Evolutionary conservation across 108 stramenopile species (phyloP).

Genomic region (Nitzschia putrida): DNA sequence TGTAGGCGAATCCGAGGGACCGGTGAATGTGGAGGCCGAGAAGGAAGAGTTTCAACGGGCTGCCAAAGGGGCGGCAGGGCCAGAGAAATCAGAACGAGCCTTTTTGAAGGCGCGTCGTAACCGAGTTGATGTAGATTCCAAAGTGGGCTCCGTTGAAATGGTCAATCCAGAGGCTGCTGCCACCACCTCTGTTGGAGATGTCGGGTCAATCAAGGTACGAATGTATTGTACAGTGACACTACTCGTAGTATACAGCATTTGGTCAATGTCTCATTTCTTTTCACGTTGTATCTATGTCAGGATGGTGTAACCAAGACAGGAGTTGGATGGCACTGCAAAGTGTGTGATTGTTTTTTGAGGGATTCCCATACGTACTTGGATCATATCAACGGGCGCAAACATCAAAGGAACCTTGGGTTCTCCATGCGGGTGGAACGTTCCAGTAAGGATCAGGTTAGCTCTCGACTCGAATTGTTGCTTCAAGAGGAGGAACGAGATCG

Average conservation of each 20-base stretch:
- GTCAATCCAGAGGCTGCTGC: slow-evolving; percentile 71
- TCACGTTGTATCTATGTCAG: slow-evolving; percentile 12
- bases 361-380: slow-evolving; percentile 93
- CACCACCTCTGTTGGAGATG: slow-evolving; percentile 34
- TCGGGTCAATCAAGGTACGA: slow-evolving; percentile 20
- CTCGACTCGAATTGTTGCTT: slow-evolving; percentile 44
- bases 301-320: slow-evolving; percentile 72
- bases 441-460: slow-evolving; percentile 72
- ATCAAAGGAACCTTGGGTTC: slow-evolving; percentile 92
- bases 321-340: slow-evolving; percentile 94
- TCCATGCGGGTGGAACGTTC: slow-evolving; percentile 93
- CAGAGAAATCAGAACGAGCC: slow-evolving; percentile 85
- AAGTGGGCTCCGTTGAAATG: slow-evolving; percentile 88
- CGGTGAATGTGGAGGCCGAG: slow-evolving; percentile 23
- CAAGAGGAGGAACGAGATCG: slow-evolving; percentile 45
- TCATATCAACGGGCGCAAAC: slow-evolving; percentile 93
- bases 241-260: neutral
- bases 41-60: slow-evolving; percentile 91
- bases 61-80: slow-evolving; percentile 70
- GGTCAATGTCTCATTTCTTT: neutral
- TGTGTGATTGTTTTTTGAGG: slow-evolving; percentile 94
- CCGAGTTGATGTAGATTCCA: slow-evolving; percentile 78
- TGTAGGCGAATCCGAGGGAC: neutral
- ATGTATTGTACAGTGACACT: neutral
- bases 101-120: slow-evolving; percentile 83